Conservation (phyloP, 495 filamentous ascomycete species). For the Acidomyces sp. region DNA sequence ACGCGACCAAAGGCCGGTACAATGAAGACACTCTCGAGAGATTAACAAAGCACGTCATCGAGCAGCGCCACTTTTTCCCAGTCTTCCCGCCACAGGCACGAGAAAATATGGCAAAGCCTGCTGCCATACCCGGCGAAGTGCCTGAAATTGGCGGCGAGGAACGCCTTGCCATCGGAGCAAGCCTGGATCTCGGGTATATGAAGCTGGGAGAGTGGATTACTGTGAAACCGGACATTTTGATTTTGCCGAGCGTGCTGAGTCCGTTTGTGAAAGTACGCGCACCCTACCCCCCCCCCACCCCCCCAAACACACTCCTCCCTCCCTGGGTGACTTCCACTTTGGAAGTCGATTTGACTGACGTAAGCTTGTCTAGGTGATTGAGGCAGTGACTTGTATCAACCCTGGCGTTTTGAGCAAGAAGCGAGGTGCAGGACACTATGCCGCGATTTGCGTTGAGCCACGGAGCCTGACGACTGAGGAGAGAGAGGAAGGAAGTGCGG, state of each 20-base stretch:
- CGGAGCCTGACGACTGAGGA: conserved; percentile 46
- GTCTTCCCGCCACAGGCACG: conserved; percentile 67
- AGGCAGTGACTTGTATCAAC: conserved; percentile 76
- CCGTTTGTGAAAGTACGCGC: conserved; percentile 68
- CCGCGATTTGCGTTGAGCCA: conserved; percentile 60
- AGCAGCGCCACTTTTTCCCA: conserved; percentile 83
- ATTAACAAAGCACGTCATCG: conserved; percentile 57
- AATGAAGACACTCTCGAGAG: conserved; percentile 51
- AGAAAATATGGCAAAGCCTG: conserved; percentile 45
- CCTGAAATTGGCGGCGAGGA: conserved; percentile 40
- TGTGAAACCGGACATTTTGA: conserved; percentile 69
- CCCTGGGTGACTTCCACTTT: background rate
- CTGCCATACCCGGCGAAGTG: conserved; percentile 12
- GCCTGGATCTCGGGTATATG: conserved; percentile 70
- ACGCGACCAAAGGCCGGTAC: conserved; percentile 35
- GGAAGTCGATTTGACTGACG: conserved; percentile 1
- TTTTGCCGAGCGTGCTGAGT: conserved; percentile 69
- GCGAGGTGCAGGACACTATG: conserved; percentile 66
- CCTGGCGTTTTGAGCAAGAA: conserved; percentile 77
- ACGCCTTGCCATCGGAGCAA: conserved; percentile 51
- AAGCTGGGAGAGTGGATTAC: conserved; percentile 84
- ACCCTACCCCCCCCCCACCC: background rate
- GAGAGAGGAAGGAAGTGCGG: conserved; percentile 37
- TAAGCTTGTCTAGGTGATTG: conserved; percentile 48
- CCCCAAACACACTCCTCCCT: too few relatives aligned